Base-by-base conservation (phyloP, 2,329 filamentous ascomycete species). In the Neurospora sp. region DNA sequence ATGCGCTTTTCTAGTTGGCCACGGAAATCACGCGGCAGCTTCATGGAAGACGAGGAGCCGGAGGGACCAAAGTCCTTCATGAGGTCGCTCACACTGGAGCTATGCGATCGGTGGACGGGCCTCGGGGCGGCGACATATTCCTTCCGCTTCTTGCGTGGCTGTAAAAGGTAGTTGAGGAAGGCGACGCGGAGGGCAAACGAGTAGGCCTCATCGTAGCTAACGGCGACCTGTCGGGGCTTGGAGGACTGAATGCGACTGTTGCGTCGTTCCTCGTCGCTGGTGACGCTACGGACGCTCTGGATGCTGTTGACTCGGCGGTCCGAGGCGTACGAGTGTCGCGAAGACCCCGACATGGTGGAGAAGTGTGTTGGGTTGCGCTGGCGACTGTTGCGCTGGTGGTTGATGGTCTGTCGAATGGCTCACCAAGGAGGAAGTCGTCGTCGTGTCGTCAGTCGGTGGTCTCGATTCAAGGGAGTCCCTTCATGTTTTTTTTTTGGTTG, bases 121-220 rank as follows among this genome's bases (percentile, higher is more conserved):
- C 88, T 89, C 67, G 90, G 82, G 73, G 86, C 78, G 81, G 89
- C 81, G 57, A 96, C 89, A 86, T 93, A 96, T 82, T 97, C 93
- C 77, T 95, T 92, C 77, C 93, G 89, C 81, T 95, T 96, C 77
- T 92, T 87, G 77, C 93, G 92, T 73, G 96, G 95, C 79, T 97
- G 93, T 68, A 99, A 87, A 65, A 98, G 89, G 80, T 99, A 96
- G 80, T 95, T 87, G 70, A 99, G 91, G 81, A 93, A 97, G 75
- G 95, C 95, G 74, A 92, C 90, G 72, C 96, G 91, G 69, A 99
- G 88, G 76, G 94, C 93, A 81, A 93, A 97, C 73, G 89, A 91
- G 82, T 96, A 97, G 78, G 93, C 94, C 81, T 97, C 93, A 76
- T 96, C 91, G 79, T 88, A 84, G 75, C 84, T 85, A 73, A 89